These are phyloP conservation scores for Candida caryicola DNA, from an alignment of 805 yeast genomes.

Conservation along the genomic window DNA sequence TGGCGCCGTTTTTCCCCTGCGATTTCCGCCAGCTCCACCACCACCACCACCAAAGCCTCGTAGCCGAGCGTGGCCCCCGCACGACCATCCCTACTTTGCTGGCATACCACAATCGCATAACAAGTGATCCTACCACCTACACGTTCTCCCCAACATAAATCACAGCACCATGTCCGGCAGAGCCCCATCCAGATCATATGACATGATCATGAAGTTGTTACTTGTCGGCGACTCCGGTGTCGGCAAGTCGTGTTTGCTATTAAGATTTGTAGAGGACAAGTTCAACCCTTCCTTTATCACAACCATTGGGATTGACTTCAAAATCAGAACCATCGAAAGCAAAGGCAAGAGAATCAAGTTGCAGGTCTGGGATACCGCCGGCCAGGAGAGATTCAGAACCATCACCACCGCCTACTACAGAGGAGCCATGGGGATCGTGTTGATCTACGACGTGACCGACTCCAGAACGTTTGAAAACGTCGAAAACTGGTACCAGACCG, in stretches of 20 bases:
- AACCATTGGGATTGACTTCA: conserved; percentile 97
- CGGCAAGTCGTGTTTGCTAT: conserved; percentile 83
- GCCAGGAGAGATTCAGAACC: conserved; percentile 94
- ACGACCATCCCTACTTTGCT: conserved; percentile 1
- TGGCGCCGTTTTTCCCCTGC: too few species aligned
- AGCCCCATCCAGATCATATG: conserved; percentile 72
- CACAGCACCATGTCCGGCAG: conserved; percentile 50
- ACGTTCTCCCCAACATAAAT: not conserved
- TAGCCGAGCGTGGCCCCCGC: not conserved
- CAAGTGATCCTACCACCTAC: not conserved
- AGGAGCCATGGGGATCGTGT: conserved; percentile 84
- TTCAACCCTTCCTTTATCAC: conserved; percentile 96
- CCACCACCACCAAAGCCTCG: too few species aligned
- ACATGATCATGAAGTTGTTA: conserved; percentile 85
- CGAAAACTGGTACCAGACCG: conserved; percentile 93
- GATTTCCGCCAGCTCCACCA: too few species aligned
- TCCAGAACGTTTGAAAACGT: conserved; percentile 91
- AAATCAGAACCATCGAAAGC: conserved; percentile 91
- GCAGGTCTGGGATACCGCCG: conserved; percentile 97
- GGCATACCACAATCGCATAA: not conserved
- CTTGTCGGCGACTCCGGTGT: conserved; percentile 92
- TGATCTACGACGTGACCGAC: conserved; percentile 82
- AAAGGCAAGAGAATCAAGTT: conserved; percentile 91
- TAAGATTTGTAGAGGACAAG: conserved; percentile 93
- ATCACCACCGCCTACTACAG: conserved; percentile 91